phyloP scores from a whole-genome alignment of 2,329 filamentous ascomycete species.

The Alternaria metachromatica region DNA sequence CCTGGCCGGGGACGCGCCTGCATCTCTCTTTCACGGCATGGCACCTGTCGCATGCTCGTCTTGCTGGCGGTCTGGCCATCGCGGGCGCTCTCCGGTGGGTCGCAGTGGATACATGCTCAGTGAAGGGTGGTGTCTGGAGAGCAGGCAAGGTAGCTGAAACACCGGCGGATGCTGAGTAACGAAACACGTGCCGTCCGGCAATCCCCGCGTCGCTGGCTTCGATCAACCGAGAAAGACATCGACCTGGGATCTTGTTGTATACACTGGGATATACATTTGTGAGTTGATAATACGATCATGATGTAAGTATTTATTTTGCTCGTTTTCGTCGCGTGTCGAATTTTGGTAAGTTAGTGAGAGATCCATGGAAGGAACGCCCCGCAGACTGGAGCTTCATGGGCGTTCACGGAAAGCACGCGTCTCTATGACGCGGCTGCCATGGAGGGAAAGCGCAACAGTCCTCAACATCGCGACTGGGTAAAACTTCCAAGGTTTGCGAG shows the following conservation, averaged over 20 bases:
- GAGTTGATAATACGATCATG: not conserved
- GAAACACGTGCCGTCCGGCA: conserved; percentile 1
- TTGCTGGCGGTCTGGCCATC: conserved; percentile 7
- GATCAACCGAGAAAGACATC: not conserved
- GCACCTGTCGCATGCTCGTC: conserved; percentile 13
- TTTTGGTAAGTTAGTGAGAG: not conserved
- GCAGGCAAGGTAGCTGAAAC: not conserved
- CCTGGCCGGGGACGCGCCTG: conserved; percentile 4
- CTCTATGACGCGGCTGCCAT: not conserved
- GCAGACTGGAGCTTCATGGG: not conserved
- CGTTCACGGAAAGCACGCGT: not conserved
- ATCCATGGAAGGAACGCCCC: not conserved
- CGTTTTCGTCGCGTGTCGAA: not conserved
- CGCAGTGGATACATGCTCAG: conserved; percentile 5
- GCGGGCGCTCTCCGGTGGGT: conserved; percentile 4
- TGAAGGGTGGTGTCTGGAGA: not conserved
- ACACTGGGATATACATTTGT: not conserved
- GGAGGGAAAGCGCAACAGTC: not conserved
- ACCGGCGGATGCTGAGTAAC: conserved; percentile 5
- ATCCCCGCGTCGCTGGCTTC: not conserved
- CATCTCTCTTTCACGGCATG: conserved; percentile 14
- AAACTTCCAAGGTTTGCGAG: not conserved
- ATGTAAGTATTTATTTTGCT: not conserved
- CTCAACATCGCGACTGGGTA: not conserved
- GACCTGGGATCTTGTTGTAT: not conserved